Evolutionary conservation across 257 asterid species (phyloP).

Genomic region (Eucommia ulmoides): DNA sequence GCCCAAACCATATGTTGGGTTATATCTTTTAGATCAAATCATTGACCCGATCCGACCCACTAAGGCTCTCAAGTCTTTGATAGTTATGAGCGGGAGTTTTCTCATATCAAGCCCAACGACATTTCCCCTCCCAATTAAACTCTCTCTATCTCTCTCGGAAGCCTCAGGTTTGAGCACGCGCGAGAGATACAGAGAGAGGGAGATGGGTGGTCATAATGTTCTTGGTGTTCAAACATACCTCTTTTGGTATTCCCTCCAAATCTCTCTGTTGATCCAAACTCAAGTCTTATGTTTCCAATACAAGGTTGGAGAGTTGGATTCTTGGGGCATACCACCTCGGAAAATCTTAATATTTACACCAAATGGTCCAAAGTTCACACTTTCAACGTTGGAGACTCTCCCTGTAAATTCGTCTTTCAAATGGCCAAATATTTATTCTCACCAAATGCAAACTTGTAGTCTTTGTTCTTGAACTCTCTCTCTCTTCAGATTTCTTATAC

Average conservation of each 20-base stretch:
- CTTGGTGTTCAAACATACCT: constrained; percentile 15
- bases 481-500: constrained; percentile 70
- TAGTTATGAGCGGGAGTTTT: no score
- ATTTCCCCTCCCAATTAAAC: no score
- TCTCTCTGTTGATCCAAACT: constrained; percentile 24
- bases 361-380: constrained; percentile 53
- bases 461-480: background rate
- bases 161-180: no score
- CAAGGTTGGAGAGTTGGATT: constrained; percentile 70
- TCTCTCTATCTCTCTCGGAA: no score
- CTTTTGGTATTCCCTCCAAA: constrained; percentile 20
- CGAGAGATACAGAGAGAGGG: no score
- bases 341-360: constrained; percentile 43
- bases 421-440: background rate
- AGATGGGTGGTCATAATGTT: no score
- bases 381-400: constrained; percentile 63
- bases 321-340: constrained; percentile 55
- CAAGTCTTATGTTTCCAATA: constrained; percentile 28
- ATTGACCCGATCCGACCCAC: no score
- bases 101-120: no score
- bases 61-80: no score
- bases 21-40: no score
- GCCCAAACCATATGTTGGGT: no score
- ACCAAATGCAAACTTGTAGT: background rate
- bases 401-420: constrained; percentile 44